Evolutionary conservation across 495 filamentous ascomycete species (phyloP), one percentile per base, ranked within the genome.

Genomic region (Mycothermus thermophilus): DNA sequence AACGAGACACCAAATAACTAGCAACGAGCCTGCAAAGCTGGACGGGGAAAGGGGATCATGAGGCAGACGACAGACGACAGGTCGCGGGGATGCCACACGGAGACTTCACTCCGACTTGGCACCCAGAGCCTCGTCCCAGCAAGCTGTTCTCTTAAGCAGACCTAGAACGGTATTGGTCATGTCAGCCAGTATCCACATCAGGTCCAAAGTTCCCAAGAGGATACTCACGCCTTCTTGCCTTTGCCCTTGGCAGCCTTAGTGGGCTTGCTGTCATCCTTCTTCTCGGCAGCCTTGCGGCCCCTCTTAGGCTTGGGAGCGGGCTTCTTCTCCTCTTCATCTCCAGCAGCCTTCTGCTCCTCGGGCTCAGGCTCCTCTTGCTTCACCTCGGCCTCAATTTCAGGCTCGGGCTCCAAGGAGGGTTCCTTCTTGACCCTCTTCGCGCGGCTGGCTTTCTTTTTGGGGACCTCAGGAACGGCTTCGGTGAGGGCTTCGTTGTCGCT

Each of bases 281-380:
- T 38, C 17, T 37, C 40, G 28, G 45, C 50, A 8, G 42, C 42
- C 35, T 48, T 48, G 24, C 55, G 57, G 28, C 42, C 46, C 9
- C 43, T 42, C 41, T 50, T 57, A 16, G 34, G 30, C 37, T 55
- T 57, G 3, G 45, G 38, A 1, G 32, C 29, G 5, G 42, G 32
- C 27, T 41, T 16, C 40, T 44, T 38, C 18, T 38, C 38, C 19
- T 32, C 28, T 14, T 40, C 34, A 18, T 30, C 31, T 6, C 22
- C 11, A 11, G 22, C 6, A 6, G 22, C 11, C 17, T 41, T 48
- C 6, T 31, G 36, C 29, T 36, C 30, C 4, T 25, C 41, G 25
- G 23, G 18, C 30, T 30, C 40, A 7, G 21, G 25, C 13, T 45
- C 38, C 35, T 43, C 50, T 17, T 45, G 36, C 8, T 39, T 39